These are phyloP conservation scores for Hypsizygus ulmarius DNA, from an alignment of 1,284 basidiomycete species.

Conservation along the genomic window DNA sequence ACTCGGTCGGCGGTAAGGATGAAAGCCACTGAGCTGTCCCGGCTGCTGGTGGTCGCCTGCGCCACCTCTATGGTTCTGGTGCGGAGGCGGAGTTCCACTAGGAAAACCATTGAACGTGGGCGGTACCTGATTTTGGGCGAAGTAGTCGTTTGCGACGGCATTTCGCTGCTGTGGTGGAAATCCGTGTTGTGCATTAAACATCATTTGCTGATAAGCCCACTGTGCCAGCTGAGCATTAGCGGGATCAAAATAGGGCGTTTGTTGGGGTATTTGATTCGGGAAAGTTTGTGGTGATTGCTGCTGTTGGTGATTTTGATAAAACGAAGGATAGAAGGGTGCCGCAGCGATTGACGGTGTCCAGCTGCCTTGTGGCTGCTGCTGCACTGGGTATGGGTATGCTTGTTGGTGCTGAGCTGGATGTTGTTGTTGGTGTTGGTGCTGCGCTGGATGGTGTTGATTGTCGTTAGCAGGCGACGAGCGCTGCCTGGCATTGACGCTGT, in stretches of 20 bases:
- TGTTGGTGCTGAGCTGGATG: conserved; percentile 33
- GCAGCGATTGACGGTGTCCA: conserved; percentile 64
- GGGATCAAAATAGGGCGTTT: conserved; percentile 65
- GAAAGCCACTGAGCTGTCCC: conserved; percentile 61
- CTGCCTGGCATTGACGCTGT: conserved; percentile 48
- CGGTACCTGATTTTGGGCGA: conserved; percentile 49
- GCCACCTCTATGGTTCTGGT: conserved; percentile 34
- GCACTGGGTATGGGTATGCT: conserved; percentile 39
- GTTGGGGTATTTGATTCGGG: conserved; percentile 44
- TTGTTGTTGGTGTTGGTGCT: conserved; percentile 27
- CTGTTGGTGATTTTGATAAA: conserved; percentile 66
- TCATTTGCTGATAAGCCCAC: conserved; percentile 87
- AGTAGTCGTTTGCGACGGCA: conserved; percentile 47
- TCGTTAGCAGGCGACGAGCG: conserved; percentile 57
- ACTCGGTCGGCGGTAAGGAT: conserved; percentile 75
- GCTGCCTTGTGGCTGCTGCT: conserved; percentile 52
- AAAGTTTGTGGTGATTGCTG: conserved; percentile 44
- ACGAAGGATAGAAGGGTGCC: conserved; percentile 69
- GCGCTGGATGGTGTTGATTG: conserved; percentile 28
- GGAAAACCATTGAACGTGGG: conserved; percentile 61
- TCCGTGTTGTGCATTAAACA: conserved; percentile 68
- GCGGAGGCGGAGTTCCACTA: conserved; percentile 66
- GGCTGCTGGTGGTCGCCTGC: conserved; percentile 40
- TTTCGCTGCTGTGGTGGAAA: conserved; percentile 41
- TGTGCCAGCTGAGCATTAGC: conserved; percentile 75